Evolutionary conservation across 768 basidiomycete species (phyloP), one percentile per base, ranked within the genome.

Genomic region (Leccinum subgranulosum): DNA sequence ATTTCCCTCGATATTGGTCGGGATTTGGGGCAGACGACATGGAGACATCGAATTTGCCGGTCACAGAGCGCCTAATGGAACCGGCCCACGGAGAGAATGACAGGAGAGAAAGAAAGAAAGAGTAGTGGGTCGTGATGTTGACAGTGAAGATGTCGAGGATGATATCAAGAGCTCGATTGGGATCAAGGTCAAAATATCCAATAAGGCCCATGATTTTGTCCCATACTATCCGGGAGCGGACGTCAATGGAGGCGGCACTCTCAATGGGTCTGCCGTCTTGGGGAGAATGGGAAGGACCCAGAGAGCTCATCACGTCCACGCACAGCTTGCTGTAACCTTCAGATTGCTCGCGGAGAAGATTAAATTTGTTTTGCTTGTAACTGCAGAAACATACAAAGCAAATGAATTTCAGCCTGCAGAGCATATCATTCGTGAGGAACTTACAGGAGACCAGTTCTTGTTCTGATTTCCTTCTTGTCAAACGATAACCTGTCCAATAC

Each of bases 351-450:
- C 97, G 88, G 15, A 98, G 83, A 39, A 99, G 83, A 69, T 98
- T 99, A 79, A 95, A 96, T 74, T 98, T 99, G 76, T 94, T 94
- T 73, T 99, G 96, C 73, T 94, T 94, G 77, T 94, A 96, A 70
- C 92, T 95, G 68, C n/a, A 53, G 46, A 52, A 47, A 48, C 19
- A 53, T 36, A 50, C 28, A 47, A 41, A 56, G 7, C n/a, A 43
- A 33, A 33, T 21, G 34, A 55, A 54, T 2, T 34, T 61, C 36
- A 60, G 48, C 19, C 4, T 12, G 53, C 23, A 31, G 14, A 58
- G 25, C 8, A 48, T 10, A 41, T 12, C 25, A 0, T 5, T 39
- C 17, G 19, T 21, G 31, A 23, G 10, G 21, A 9, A 81, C 91
- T 73, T 71, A 92, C 91, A 92, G 91, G 51, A 92, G 76, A 15